phyloP scores from a whole-genome alignment of 116 monocot species.

The Trichopus zeylanicus region DNA sequence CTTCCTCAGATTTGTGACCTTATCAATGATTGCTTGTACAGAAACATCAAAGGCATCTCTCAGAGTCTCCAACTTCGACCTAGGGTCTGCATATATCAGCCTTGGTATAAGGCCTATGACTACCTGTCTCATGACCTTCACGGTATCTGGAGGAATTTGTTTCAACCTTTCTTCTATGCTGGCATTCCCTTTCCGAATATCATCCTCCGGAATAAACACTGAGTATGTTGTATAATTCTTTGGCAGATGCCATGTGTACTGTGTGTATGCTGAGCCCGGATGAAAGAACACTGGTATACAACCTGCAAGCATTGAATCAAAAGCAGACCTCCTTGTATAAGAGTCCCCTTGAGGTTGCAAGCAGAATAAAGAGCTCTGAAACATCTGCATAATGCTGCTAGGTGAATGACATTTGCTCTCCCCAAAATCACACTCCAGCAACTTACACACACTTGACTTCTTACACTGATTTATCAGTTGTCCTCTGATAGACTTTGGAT shows the following conservation, averaged over 20 bases:
- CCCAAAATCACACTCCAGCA: conserved; percentile 87
- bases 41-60: conserved; percentile 95
- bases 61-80: conserved; percentile 58
- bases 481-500: conserved; percentile 75
- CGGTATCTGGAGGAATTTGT: conserved; percentile 38
- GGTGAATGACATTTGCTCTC: conserved; percentile 91
- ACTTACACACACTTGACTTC: conserved; percentile 47
- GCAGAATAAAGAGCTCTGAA: conserved; percentile 86
- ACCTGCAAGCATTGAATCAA: conserved; percentile 94
- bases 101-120: conserved; percentile 79
- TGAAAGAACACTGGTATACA: conserved; percentile 98
- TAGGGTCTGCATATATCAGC: conserved; percentile 86
- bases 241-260: conserved; percentile 94
- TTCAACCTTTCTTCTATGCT: conserved; percentile 66
- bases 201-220: conserved; percentile 88
- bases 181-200: conserved; percentile 42
- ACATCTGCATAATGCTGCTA: conserved; percentile 89
- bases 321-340: conserved; percentile 88
- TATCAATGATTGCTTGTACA: conserved; percentile 71
- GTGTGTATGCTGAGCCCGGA: conserved; percentile 87
- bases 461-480: conserved; percentile 79
- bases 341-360: conserved; percentile 98
- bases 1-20: conserved; percentile 61
- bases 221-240: conserved; percentile 70
- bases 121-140: conserved; percentile 70